Base-by-base conservation (phyloP, 2,329 filamentous ascomycete species). In the Capronia epimyces region DNA sequence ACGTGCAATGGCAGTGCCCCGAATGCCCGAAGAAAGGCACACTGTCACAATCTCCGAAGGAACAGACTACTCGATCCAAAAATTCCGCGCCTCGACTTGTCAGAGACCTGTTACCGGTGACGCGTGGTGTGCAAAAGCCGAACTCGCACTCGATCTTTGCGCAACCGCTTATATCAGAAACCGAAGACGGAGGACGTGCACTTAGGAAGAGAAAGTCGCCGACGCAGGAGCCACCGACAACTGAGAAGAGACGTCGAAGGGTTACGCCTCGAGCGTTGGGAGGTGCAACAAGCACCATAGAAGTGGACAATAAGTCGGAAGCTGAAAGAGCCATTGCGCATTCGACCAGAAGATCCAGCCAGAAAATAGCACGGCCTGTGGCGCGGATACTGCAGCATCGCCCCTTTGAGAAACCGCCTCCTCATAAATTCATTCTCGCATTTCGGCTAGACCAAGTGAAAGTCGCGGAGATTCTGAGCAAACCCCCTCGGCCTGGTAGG, bases 131-230 rank as follows among this genome's bases (percentile, higher is more conserved):
- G 6, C 75, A 79, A 55, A 83, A 81, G 54, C 78, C 83, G 13
- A 82, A 83, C 54, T 87, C 86, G 13, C 85, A 88, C 67, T 89
- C 87, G 0, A 81, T 89, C 22, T 89, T 89, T 47, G 60, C 59
- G 9, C 60, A 62, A 34, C 60, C 59, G 3, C 43, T 62, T 25
- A 57, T 62, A n/a, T 46, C 50, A 29, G 60, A 62, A 10, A 58
- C 53, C 29, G 60, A 62, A 71, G 86, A 91, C 67, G 86, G 84
- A 40, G 83, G 87, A 7, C 83, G 89, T 46, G 80, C 86, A 25
- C 72, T 95, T 53, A 80, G 90, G 53, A 95, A 95, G 70, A 82
- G 90, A 47, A 95, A 91, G 67, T 84, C 87, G 15, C 89, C 87
- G 1, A 85, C 86, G 2, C 74, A 79, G 10, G 79, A 81, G 50